Conservation (phyloP, 1,284 basidiomycete species). For the Trametes sp. region DNA sequence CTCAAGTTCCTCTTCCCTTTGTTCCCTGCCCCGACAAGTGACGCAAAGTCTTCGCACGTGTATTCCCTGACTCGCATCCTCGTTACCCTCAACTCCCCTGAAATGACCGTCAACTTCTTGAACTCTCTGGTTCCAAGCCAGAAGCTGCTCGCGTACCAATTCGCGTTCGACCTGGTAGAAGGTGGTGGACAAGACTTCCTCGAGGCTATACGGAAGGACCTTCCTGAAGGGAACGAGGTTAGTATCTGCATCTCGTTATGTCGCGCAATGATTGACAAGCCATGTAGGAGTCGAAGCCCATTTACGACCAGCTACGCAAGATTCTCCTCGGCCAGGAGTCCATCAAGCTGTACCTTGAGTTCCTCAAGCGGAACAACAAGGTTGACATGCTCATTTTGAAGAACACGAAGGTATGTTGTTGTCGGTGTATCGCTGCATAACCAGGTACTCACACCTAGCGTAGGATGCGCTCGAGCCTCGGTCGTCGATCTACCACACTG, state of each 20-base stretch:
- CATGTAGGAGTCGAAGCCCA: conserved; percentile 61
- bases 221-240: conserved; percentile 73
- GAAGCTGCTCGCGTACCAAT: conserved; percentile 86
- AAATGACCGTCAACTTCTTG: conserved; percentile 76
- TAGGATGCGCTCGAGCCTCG: conserved; percentile 92
- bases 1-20: conserved; percentile 86
- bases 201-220: conserved; percentile 69
- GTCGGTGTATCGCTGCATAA: background rate
- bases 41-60: conserved; percentile 76
- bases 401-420: conserved; percentile 79
- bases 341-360: conserved; percentile 92
- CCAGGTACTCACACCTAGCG: background rate
- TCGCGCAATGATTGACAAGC: conserved; percentile 6
- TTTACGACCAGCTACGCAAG: conserved; percentile 76
- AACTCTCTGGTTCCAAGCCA: conserved; percentile 76
- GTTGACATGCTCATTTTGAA: conserved; percentile 91
- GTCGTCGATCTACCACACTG: conserved; percentile 95
- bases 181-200: conserved; percentile 93
- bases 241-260: conserved; percentile 31
- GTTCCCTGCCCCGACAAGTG: conserved; percentile 74
- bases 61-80: conserved; percentile 86
- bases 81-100: conserved; percentile 83
- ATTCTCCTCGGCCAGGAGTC: conserved; percentile 91
- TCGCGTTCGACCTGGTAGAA: conserved; percentile 93
- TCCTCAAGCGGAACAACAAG: conserved; percentile 93